These are phyloP conservation scores for Neurospora tetraspora DNA, from an alignment of 495 filamentous ascomycete genomes.

Conservation along the genomic window DNA sequence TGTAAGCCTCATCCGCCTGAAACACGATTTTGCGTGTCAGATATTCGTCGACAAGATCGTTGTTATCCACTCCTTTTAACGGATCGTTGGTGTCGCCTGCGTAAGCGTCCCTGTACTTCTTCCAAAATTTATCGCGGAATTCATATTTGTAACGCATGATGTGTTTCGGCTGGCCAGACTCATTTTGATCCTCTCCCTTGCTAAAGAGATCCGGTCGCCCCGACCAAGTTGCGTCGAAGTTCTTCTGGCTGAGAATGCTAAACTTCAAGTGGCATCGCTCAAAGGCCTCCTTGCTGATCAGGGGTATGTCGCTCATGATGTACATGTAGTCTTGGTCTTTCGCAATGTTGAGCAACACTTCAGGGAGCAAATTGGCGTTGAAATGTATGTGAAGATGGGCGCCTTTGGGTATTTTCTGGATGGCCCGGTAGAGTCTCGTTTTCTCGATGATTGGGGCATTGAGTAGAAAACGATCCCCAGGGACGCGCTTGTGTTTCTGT, in stretches of 20 bases:
- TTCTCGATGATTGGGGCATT: slow-evolving; percentile 37
- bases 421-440: slow-evolving; percentile 32
- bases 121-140: slow-evolving; percentile 19
- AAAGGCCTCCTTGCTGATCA: slow-evolving; percentile 15
- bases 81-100: not conserved
- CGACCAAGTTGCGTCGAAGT: slow-evolving; percentile 5
- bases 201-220: slow-evolving; percentile 10
- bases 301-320: slow-evolving; percentile 35
- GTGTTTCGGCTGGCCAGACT: slow-evolving; percentile 23
- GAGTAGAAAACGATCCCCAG: slow-evolving; percentile 38
- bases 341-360: slow-evolving; percentile 39
- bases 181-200: slow-evolving; percentile 14
- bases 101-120: slow-evolving; percentile 1
- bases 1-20: slow-evolving; percentile 36
- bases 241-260: slow-evolving; percentile 27
- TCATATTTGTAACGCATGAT: slow-evolving; percentile 11
- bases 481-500: slow-evolving; percentile 21
- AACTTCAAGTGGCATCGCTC: slow-evolving; percentile 40
- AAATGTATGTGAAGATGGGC: slow-evolving; percentile 49
- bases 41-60: slow-evolving; percentile 24
- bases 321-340: slow-evolving; percentile 42
- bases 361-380: slow-evolving; percentile 42
- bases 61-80: no score
- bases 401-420: slow-evolving; percentile 40
- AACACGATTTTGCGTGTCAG: slow-evolving; percentile 41